Evolutionary conservation across 1,284 basidiomycete species (phyloP).

Genomic region (Malassezia caprae): DNA sequence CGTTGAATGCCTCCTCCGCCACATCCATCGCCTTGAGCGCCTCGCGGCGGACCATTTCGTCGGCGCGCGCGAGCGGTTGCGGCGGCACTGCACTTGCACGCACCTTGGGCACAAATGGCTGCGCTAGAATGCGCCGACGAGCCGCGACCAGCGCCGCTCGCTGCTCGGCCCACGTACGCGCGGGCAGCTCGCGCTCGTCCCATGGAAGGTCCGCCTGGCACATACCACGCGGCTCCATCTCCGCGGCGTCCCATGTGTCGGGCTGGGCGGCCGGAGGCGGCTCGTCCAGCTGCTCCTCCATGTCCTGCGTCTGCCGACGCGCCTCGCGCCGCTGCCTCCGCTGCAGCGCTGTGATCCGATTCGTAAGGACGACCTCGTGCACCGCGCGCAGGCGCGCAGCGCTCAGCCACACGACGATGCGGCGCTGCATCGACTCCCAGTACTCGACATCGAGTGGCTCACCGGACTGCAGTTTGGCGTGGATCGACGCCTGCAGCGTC

Average conservation of each 20-base stretch:
- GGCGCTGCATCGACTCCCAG: constrained; percentile 86
- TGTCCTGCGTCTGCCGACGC: constrained; percentile 73
- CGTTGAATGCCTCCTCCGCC: constrained; percentile 83
- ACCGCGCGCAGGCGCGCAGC: constrained; percentile 83
- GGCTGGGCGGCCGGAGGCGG: constrained; percentile 24
- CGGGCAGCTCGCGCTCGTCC: constrained; percentile 26
- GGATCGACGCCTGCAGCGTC: constrained; percentile 72
- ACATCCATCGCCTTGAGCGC: constrained; percentile 78
- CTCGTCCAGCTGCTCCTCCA: constrained; percentile 59
- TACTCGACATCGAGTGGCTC: constrained; percentile 96
- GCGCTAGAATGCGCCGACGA: constrained; percentile 22
- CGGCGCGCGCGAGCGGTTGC: constrained; percentile 9
- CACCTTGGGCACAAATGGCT: constrained; percentile 24
- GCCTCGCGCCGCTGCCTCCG: constrained; percentile 92
- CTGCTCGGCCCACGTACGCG: constrained; percentile 21
- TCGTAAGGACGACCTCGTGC: constrained; percentile 90
- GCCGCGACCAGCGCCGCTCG: constrained; percentile 23
- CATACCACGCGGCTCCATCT: constrained; percentile 34
- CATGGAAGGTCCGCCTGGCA: constrained; percentile 22
- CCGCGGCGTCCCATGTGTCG: constrained; percentile 12
- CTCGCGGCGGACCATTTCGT: constrained; percentile 31
- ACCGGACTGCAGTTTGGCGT: constrained; percentile 74
- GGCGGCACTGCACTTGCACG: background rate
- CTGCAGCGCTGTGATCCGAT: constrained; percentile 85
- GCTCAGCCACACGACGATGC: constrained; percentile 94